A percentile compares a stretch with the other conserved stretches of the same genome.
These are phyloP conservation scores for Hypoxylon sp. DNA, from an alignment of 2,329 filamentous ascomycete genomes.

Conservation along the genomic window DNA sequence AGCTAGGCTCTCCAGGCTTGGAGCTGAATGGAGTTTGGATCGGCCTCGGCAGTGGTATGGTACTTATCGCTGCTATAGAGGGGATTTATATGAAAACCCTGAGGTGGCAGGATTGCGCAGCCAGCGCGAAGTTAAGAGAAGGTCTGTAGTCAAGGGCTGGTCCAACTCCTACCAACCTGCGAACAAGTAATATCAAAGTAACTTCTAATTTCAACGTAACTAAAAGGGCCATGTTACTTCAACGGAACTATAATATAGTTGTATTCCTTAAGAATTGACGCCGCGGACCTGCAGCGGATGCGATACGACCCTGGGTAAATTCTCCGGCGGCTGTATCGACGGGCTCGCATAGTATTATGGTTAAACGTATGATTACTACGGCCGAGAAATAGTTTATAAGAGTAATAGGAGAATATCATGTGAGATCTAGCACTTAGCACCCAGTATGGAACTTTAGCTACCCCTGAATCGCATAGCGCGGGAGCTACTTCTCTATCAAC, in stretches of 20 bases:
- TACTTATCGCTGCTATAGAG: conserved; percentile 53
- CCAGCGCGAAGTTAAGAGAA: conserved; percentile 52
- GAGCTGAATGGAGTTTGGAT: conserved; percentile 57
- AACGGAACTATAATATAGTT: neutral
- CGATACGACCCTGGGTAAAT: conserved; percentile 29
- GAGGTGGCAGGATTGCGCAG: conserved; percentile 55
- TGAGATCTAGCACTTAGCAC: neutral
- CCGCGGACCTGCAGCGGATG: neutral
- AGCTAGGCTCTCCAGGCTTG: conserved; percentile 53
- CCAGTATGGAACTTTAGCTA: neutral
- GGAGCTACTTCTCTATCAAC: neutral
- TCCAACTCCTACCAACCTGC: neutral
- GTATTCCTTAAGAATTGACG: neutral
- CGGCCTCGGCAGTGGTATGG: conserved; percentile 55
- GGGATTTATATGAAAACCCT: conserved; percentile 54
- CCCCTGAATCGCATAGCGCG: neutral
- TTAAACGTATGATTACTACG: neutral
- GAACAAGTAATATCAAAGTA: neutral
- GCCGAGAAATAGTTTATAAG: neutral
- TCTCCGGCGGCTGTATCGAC: neutral
- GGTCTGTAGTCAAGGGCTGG: conserved; percentile 18
- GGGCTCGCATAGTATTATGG: neutral
- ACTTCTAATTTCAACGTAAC: neutral
- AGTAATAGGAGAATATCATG: neutral
- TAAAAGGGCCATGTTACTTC: neutral